Base-by-base conservation (phyloP, 371 early-diverging fungal species). In the Rhizoclosmatium hyalinum region DNA sequence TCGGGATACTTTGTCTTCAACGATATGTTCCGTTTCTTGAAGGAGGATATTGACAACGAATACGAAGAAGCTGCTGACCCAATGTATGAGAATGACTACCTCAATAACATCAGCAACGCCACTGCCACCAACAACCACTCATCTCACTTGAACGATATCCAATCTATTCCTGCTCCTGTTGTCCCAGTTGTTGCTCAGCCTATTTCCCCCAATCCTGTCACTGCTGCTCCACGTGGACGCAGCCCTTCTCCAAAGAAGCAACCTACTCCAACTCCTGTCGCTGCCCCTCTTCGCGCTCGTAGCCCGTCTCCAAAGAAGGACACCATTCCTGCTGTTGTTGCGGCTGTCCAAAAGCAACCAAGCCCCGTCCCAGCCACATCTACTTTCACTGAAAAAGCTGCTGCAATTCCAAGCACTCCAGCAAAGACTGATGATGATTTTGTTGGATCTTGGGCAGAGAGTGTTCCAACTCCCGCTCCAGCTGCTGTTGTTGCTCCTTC, bases 21-120 rank as follows among this genome's bases (percentile, higher is more conserved):
- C 81, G 97, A 97, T 81, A 95, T 98, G 72, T 92, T 97, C 85
- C 92, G 98, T 64, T 98, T 92, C 86, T 80, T 97, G 74, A 93
- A 92, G 81, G 97, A 97, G 41, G 94, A 93, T 65, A 82, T 87
- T 70, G 86, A 86, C 68, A 80, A 79, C 65, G 85, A 81, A 79
- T 85, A 85, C 72, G 88, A 87, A 72, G 84, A 85, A 21, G 73
- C 85, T 17, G 82, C 72, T 10, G 84, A 82, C 57, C 77, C 75
- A 10, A 41, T 62, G 47, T 62, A 65, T 42, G 75, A 75, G 21
- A 62, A 75, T 45, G 63, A 45, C 67, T 75, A 53, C 68, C 43
- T 42, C 55, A 73, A 77, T n/a, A 14, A 54, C 39, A 43, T 68
- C 62, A 41, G 24, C 24, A 65, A 78, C 43, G 72, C 66, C 8